These are phyloP conservation scores for Lathyrus sativus DNA, from an alignment of 306 rosid species.

Conservation along the genomic window DNA sequence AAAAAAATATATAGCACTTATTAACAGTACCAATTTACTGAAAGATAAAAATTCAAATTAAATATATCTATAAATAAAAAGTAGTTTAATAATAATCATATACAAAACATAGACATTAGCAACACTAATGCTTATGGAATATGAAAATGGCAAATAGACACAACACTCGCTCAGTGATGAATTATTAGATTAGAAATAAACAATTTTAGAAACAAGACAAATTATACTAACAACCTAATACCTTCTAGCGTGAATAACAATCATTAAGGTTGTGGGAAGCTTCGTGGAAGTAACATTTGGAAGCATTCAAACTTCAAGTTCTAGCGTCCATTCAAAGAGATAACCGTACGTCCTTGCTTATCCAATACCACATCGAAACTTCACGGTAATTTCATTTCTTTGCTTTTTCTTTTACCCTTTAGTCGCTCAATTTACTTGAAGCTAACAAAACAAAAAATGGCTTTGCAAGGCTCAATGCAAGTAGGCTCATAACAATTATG, in stretches of 20 bases:
- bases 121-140: too few relatives aligned
- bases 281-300: conserved; percentile 35
- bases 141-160: neutral
- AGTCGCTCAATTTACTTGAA: neutral
- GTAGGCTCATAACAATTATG: too few relatives aligned
- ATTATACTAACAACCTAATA: neutral
- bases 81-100: too few relatives aligned
- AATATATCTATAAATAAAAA: too few relatives aligned
- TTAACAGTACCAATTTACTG: too few relatives aligned
- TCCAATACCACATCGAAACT: conserved; percentile 29
- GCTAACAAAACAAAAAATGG: neutral
- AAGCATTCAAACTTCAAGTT: conserved; percentile 7
- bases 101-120: too few relatives aligned
- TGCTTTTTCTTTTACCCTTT: conserved; percentile 3
- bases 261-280: conserved; percentile 36
- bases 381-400: conserved; percentile 41
- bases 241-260: neutral
- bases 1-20: too few relatives aligned
- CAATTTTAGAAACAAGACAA: neutral
- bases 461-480: too few relatives aligned
- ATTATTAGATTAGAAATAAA: neutral
- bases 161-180: neutral
- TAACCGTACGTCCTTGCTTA: conserved; percentile 13
- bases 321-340: neutral
- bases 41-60: too few relatives aligned